Conservation (phyloP, 306 rosid species). For the Abrus pulchellus region DNA sequence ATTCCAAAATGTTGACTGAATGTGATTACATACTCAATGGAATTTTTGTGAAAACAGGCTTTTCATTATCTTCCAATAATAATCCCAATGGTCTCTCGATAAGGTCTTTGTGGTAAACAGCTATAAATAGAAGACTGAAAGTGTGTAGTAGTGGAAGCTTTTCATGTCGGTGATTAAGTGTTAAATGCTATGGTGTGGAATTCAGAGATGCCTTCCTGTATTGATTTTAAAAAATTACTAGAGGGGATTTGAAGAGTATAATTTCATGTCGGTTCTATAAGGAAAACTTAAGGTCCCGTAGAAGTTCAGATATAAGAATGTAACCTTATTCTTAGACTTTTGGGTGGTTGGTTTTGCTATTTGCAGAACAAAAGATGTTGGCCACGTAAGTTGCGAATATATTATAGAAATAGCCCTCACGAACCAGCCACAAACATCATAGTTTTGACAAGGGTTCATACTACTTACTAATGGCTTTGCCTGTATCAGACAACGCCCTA, state of each 20-base stretch:
- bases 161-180: not conserved
- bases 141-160: not conserved
- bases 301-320: too few relatives aligned
- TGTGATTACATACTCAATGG: conserved; percentile 21
- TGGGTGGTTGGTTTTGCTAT: too few relatives aligned
- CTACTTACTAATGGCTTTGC: not conserved
- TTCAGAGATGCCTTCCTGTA: not conserved
- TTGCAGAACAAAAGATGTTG: not conserved
- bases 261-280: too few relatives aligned
- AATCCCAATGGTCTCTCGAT: not conserved
- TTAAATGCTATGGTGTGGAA: not conserved
- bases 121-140: not conserved
- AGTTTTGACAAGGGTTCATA: not conserved
- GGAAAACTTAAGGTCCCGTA: too few relatives aligned
- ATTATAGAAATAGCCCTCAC: not conserved
- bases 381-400: not conserved
- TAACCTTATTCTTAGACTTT: too few relatives aligned
- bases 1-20: conserved; percentile 2
- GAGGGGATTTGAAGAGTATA: too few relatives aligned
- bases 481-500: not conserved
- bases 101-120: not conserved
- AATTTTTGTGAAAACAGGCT: conserved; percentile 5
- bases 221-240: not conserved
- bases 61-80: conserved; percentile 7
- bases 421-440: too few relatives aligned